Evolutionary conservation across 2,329 filamentous ascomycete genomes (phyloP), one percentile per base, ranked within the genome.

Genomic region (Microascus cirrosus): DNA sequence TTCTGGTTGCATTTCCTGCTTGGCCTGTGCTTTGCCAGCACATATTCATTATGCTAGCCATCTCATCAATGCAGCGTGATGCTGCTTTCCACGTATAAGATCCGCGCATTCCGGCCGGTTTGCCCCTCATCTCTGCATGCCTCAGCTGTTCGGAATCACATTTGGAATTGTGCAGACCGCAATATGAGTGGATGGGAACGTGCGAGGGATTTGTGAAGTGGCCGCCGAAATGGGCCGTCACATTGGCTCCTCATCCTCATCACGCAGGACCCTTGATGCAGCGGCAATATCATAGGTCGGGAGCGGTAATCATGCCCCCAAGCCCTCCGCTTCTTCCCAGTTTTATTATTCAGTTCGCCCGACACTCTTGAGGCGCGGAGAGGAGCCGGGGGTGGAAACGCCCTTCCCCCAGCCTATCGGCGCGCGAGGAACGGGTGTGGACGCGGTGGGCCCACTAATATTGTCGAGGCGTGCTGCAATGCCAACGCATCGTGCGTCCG

Each of bases 151-250:
- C 15, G 2, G 15, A 12, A 28, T 56, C 55, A 50, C 45, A 24
- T 50, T 15, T 10, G 15, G 13, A 52, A 35, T 57, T 39, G 24
- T 57, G 55, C 55, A 53, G n/a, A 34, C 32, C 6, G 32, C 34
- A 18, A 52, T 11, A 39, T 39, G 55, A 57, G 42, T 57, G 55
- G 55, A 25, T 11, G 55, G n/a, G 20, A 53, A 35, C 20, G 28
- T 32, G 28, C 28, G 28, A 32, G 28, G 28, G 4, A 11, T 25
- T 11, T 57, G 45, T 53, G 48, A 52, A 36, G 28, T 57, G 55
- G 55, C 55, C 55, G 52, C 28, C 25, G n/a, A 57, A 56, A 39
- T 13, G 34, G 69, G 74, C 68, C 75, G 70, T 76, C 72, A 73
- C 74, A 75, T 66, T 70, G 74, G 73, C 68, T 32, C 71, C 74